phyloP scores from a whole-genome alignment of 2,329 filamentous ascomycete genomes.

The Monosporascus cannonballus region DNA sequence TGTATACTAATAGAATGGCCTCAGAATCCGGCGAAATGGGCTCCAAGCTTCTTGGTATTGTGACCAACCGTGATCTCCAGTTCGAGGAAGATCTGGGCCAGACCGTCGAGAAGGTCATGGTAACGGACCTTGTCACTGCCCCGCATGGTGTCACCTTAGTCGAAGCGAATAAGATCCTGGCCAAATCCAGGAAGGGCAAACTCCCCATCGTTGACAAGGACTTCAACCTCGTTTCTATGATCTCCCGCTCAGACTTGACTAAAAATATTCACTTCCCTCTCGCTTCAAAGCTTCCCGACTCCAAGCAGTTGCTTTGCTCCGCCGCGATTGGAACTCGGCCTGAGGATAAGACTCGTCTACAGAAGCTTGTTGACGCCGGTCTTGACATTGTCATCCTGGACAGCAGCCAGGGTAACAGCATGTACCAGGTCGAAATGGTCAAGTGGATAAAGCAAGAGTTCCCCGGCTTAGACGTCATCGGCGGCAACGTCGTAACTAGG shows the following conservation, averaged over 20 bases:
- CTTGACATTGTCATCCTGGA: slow-evolving; percentile 94
- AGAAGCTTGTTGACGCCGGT: slow-evolving; percentile 87
- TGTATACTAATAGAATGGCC: slow-evolving; percentile 30
- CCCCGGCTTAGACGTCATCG: slow-evolving; percentile 87
- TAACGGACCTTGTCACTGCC: slow-evolving; percentile 87
- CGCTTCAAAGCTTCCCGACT: slow-evolving; percentile 91
- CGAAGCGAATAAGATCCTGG: slow-evolving; percentile 89
- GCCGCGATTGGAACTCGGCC: slow-evolving; percentile 93
- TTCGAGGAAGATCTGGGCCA: slow-evolving; percentile 74
- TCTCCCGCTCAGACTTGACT: slow-evolving; percentile 91
- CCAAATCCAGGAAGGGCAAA: slow-evolving; percentile 97
- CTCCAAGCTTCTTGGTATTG: slow-evolving; percentile 94
- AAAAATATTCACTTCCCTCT: slow-evolving; percentile 98
- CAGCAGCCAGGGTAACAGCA: slow-evolving; percentile 95
- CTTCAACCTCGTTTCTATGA: slow-evolving; percentile 83
- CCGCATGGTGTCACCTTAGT: slow-evolving; percentile 72
- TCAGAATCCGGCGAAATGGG: slow-evolving; percentile 85
- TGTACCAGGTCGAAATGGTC: slow-evolving; percentile 99
- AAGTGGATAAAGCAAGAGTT: slow-evolving; percentile 88
- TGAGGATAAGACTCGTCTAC: slow-evolving; percentile 81
- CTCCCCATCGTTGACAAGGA: slow-evolving; percentile 82
- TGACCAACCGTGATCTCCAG: slow-evolving; percentile 96
- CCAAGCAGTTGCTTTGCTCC: slow-evolving; percentile 94
- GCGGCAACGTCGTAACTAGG: slow-evolving; percentile 95
- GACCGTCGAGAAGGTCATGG: slow-evolving; percentile 86